These are phyloP conservation scores for Davidsoniella eucalypti DNA, from an alignment of 2,329 filamentous ascomycete genomes.

Conservation along the genomic window DNA sequence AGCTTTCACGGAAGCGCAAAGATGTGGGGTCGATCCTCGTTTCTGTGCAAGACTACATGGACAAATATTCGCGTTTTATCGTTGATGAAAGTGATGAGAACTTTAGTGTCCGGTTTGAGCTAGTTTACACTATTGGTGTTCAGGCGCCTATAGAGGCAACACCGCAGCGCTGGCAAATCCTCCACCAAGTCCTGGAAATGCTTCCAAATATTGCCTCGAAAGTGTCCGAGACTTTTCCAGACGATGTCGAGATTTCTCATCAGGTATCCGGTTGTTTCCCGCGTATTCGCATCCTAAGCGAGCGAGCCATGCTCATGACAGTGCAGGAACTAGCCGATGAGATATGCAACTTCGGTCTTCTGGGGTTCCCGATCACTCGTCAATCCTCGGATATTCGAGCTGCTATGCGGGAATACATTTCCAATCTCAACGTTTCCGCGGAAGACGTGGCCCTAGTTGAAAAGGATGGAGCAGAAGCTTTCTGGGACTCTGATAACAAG, in stretches of 20 bases:
- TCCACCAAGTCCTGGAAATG: constrained; percentile 35
- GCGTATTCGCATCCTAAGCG: constrained; percentile 29
- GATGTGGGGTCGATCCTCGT: constrained; percentile 21
- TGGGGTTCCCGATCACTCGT: constrained; percentile 25
- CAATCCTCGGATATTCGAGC: constrained; percentile 19
- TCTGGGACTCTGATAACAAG: constrained; percentile 23
- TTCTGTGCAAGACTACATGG: constrained; percentile 27
- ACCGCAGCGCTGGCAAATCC: constrained; percentile 37
- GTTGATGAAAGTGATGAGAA: constrained; percentile 52
- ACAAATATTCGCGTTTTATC: constrained; percentile 32
- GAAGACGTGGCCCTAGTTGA: constrained; percentile 23
- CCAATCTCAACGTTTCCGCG: constrained; percentile 17
- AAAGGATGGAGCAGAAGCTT: constrained; percentile 13
- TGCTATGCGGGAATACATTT: constrained; percentile 29
- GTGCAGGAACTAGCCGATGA: constrained; percentile 19
- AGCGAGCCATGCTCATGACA: constrained; percentile 15
- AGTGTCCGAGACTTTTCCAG: constrained; percentile 19
- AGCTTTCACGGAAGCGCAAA: constrained; percentile 12
- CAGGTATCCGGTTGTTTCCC: constrained; percentile 26
- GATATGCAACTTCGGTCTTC: constrained; percentile 28
- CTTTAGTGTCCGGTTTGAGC: constrained; percentile 41
- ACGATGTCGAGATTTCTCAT: constrained; percentile 27
- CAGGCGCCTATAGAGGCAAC: constrained; percentile 34
- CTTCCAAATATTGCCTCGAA: constrained; percentile 20
- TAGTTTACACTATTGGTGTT: constrained; percentile 44